A percentile compares a stretch with the other conserved stretches of the same genome.
Evolutionary conservation across 2,329 filamentous ascomycete genomes (phyloP).

Genomic region (Diatrype stigma): DNA sequence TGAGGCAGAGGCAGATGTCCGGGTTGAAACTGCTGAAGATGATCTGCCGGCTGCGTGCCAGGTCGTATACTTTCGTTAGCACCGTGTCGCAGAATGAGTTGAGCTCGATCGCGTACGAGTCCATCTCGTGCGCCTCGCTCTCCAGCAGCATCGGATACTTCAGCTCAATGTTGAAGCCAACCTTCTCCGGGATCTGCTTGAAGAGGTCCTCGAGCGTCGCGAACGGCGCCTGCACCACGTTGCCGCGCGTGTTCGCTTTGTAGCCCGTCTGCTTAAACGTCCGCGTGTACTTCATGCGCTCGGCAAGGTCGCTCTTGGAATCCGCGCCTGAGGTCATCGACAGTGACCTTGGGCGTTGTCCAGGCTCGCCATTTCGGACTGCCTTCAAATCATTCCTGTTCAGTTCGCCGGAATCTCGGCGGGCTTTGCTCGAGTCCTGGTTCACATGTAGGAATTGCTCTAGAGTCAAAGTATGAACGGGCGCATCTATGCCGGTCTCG

Average conservation of each 20-base stretch:
- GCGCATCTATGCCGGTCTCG: constrained; percentile 94
- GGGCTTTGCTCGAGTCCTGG: constrained; percentile 43
- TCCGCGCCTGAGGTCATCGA: constrained; percentile 50
- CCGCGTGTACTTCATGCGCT: constrained; percentile 94
- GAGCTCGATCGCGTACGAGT: constrained; percentile 89
- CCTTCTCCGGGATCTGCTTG: constrained; percentile 70
- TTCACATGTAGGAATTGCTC: constrained; percentile 95
- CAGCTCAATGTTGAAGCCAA: constrained; percentile 98
- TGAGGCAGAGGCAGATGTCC: constrained; percentile 88
- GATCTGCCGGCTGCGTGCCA: constrained; percentile 78
- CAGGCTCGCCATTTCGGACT: constrained; percentile 26
- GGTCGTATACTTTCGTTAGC: constrained; percentile 82
- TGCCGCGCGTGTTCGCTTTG: constrained; percentile 91
- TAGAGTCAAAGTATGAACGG: constrained; percentile 88
- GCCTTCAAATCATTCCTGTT: constrained; percentile 21
- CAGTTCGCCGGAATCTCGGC: constrained; percentile 20
- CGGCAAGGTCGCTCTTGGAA: constrained; percentile 46
- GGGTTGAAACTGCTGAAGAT: constrained; percentile 98
- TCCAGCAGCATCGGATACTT: constrained; percentile 99
- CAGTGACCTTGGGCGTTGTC: constrained; percentile 44
- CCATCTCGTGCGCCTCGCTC: constrained; percentile 93
- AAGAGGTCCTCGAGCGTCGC: constrained; percentile 94
- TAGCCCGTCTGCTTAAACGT: constrained; percentile 94
- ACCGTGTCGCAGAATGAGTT: constrained; percentile 97
- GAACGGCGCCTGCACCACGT: constrained; percentile 94